Conservation (phyloP, 495 filamentous ascomycete genomes). For the Paragyromitra xinjiangensis region DNA sequence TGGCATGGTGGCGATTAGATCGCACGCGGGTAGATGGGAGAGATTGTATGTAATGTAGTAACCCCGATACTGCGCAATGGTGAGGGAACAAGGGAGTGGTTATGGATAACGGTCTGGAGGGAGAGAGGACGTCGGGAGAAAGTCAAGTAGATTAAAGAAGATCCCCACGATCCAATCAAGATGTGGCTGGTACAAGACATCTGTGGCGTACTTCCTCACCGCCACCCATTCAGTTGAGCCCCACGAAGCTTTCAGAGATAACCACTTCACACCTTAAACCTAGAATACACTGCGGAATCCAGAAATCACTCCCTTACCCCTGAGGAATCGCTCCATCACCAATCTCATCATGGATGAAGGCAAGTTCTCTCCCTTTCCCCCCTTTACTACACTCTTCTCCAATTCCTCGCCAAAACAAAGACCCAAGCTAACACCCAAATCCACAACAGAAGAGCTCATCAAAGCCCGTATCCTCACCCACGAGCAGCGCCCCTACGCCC, state of each 20-base stretch:
- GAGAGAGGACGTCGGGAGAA: not conserved
- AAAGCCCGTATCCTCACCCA: slow-evolving; percentile 88
- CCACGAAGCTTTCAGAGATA: not conserved
- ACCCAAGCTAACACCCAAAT: slow-evolving; percentile 41
- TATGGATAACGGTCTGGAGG: not conserved
- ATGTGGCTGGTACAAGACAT: not conserved
- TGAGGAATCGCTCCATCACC: not conserved
- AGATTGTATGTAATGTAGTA: not conserved
- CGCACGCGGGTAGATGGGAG: not conserved
- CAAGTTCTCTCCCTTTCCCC: not conserved
- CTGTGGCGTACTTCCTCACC: not conserved
- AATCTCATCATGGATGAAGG: slow-evolving; percentile 40
- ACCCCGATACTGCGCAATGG: not conserved
- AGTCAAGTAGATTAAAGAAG: not conserved
- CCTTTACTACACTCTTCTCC: not conserved
- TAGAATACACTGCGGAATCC: too few relatives aligned
- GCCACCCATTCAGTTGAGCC: not conserved
- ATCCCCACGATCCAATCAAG: too few relatives aligned
- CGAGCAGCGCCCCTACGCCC: slow-evolving; percentile 92
- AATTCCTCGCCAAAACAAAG: not conserved
- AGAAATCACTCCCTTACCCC: too few relatives aligned
- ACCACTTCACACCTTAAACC: not conserved
- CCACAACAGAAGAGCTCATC: slow-evolving; percentile 76
- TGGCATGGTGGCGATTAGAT: slow-evolving; percentile 20
- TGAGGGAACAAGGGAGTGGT: too few relatives aligned